Base-by-base conservation (phyloP, 2,329 filamentous ascomycete species). In the Pseudocercospora cruenta region DNA sequence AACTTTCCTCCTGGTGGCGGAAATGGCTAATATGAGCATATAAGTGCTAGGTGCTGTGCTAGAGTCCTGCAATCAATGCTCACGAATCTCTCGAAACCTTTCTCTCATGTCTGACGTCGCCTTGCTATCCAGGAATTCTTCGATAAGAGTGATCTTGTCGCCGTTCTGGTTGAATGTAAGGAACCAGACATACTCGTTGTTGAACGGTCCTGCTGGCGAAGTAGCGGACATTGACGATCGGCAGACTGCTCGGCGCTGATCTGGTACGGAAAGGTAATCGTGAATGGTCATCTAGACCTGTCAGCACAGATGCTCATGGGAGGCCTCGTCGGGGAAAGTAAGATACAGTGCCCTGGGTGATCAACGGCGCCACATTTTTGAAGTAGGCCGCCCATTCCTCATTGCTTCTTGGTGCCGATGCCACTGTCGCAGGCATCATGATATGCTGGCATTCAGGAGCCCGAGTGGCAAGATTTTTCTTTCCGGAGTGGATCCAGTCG, bases 111-210 rank as follows among this genome's bases (percentile, higher is more conserved):
- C 51, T n/a, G 26, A 28, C 9, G 51, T 55, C 4, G 51, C 51
- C 26, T 16, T 31, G 26, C 51, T 55, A 12, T 73, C 71, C 10
- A 71, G 14, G 47, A 72, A 69, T 55, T 73, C 71, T 10, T 63
- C 64, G 54, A 73, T 67, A 2, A 58, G 47, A 19, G 57, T 67
- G 49, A 73, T 69, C 43, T 64, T 64, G 61, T 70, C 22, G 1
- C 71, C 71, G 14, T 22, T 33, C 21, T 67, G 60, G 31, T 66
- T 57, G 51, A 73, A 71, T 4, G 43, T 67, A 4, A 73, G 57
- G 59, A 70, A 70, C 67, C 70, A 73, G 28, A 70, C 67, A 19
- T 73, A 73, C 16, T 73, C 70, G 28, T 71, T 73, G 22, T 61
- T 59, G 39, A 67, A 70, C 4, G 64, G 53, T 9, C 71, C 71